Evolutionary conservation across 768 basidiomycete genomes (phyloP).

Genomic region (Cystobasidium ongulense): DNA sequence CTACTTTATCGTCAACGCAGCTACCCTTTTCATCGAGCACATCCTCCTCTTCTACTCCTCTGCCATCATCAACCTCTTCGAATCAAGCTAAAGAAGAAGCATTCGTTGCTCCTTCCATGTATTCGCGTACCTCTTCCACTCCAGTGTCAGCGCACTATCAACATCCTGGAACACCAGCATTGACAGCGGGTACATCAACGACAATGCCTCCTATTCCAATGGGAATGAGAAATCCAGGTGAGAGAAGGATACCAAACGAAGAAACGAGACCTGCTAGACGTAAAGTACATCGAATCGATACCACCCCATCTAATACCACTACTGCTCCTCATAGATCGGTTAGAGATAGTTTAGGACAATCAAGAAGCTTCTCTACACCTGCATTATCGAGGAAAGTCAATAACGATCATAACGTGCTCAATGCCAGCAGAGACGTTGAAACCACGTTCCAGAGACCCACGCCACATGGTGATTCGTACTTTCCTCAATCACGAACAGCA

Average conservation of each 20-base stretch:
- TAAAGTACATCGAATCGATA: slow-evolving; percentile 21
- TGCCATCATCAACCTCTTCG: neutral
- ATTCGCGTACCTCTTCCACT: neutral
- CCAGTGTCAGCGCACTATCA: neutral
- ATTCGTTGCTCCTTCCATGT: neutral
- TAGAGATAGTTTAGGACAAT: neutral
- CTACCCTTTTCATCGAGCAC: neutral
- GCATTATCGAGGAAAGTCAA: neutral
- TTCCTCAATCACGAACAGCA: neutral
- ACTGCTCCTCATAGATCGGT: neutral
- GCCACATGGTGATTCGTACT: neutral
- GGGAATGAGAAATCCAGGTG: neutral
- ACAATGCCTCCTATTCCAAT: neutral
- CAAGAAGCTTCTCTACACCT: neutral
- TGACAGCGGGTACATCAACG: neutral
- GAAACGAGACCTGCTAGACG: slow-evolving; percentile 13
- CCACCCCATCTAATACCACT: neutral
- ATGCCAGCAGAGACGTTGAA: neutral
- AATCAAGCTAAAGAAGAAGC: neutral
- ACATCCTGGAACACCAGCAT: slow-evolving; percentile 4
- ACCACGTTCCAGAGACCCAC: neutral
- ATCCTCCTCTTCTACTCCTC: neutral
- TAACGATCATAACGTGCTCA: neutral
- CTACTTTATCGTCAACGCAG: neutral
- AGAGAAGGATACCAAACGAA: neutral